phyloP scores from a whole-genome alignment of 495 filamentous ascomycete genomes.

The Talaromyces wortmannii region DNA sequence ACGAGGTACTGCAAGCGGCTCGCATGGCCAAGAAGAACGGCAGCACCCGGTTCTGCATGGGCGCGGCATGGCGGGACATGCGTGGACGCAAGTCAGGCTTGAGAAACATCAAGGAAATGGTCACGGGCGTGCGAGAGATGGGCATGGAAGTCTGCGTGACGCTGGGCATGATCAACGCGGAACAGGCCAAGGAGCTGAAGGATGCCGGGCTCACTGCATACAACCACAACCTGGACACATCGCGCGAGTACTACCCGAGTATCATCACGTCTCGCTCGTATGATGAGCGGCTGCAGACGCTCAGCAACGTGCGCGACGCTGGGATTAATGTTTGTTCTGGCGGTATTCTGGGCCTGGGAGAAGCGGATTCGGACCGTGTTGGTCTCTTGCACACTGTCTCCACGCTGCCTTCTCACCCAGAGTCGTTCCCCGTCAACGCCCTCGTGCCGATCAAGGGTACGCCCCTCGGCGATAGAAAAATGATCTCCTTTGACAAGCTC shows the following conservation, averaged over 20 bases:
- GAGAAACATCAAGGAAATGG: slow-evolving; percentile 74
- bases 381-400: slow-evolving; percentile 72
- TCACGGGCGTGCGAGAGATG: slow-evolving; percentile 67
- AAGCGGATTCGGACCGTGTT: slow-evolving; percentile 66
- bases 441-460: slow-evolving; percentile 83
- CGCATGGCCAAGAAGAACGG: slow-evolving; percentile 71
- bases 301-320: slow-evolving; percentile 68
- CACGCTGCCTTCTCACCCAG: slow-evolving; percentile 69
- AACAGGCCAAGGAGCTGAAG: slow-evolving; percentile 70
- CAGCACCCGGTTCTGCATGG: slow-evolving; percentile 86
- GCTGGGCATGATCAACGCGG: slow-evolving; percentile 75
- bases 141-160: slow-evolving; percentile 86
- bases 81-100: slow-evolving; percentile 73
- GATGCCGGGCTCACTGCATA: slow-evolving; percentile 81
- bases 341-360: slow-evolving; percentile 74
- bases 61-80: slow-evolving; percentile 88
- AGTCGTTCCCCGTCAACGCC: slow-evolving; percentile 80
- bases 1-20: slow-evolving; percentile 69
- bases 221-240: slow-evolving; percentile 86
- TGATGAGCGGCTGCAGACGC: slow-evolving; percentile 72
- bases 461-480: slow-evolving; percentile 63
- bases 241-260: slow-evolving; percentile 74
- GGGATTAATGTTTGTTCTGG: slow-evolving; percentile 83
- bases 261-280: slow-evolving; percentile 78
- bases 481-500: slow-evolving; percentile 63